A percentile compares a stretch with the other conserved stretches of the same genome.
These are phyloP conservation scores for Zygoascus flipseniorum DNA, from an alignment of 805 yeast species.

Conservation along the genomic window DNA sequence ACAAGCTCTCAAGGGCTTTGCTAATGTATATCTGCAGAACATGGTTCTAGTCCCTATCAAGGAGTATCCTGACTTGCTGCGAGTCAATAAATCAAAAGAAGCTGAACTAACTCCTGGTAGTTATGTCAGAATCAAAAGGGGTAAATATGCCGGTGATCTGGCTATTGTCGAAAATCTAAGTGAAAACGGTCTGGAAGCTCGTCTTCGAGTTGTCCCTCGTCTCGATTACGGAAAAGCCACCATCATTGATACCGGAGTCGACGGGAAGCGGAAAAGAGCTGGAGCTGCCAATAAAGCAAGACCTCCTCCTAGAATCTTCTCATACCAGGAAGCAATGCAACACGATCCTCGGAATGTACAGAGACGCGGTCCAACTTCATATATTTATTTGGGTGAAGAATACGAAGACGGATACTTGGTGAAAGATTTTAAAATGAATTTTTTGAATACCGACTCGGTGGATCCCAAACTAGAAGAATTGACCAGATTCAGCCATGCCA, in stretches of 20 bases:
- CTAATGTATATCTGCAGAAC: slow-evolving; percentile 67
- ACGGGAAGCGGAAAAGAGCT: slow-evolving; percentile 47
- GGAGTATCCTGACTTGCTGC: slow-evolving; percentile 86
- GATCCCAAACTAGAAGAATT: slow-evolving; percentile 85
- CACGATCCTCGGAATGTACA: slow-evolving; percentile 64
- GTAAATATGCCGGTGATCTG: slow-evolving; percentile 85
- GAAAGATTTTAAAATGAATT: slow-evolving; percentile 80
- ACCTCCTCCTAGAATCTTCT: slow-evolving; percentile 81
- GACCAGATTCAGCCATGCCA: slow-evolving; percentile 65
- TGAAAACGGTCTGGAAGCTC: slow-evolving; percentile 93
- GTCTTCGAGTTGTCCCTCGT: slow-evolving; percentile 87
- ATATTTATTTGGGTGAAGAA: slow-evolving; percentile 76
- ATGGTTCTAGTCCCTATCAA: slow-evolving; percentile 88
- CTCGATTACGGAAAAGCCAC: slow-evolving; percentile 70
- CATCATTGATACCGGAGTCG: slow-evolving; percentile 21
- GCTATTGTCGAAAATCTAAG: slow-evolving; percentile 89
- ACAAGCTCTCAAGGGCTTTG: slow-evolving; percentile 80
- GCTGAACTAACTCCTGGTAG: slow-evolving; percentile 85
- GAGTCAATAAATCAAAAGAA: slow-evolving; percentile 82
- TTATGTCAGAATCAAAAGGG: slow-evolving; percentile 83
- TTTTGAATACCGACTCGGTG: slow-evolving; percentile 67
- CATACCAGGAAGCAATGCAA: slow-evolving; percentile 80
- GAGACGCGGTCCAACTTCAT: slow-evolving; percentile 49
- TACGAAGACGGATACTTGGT: slow-evolving; percentile 80
- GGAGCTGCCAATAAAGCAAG: slow-evolving; percentile 50